A percentile compares a stretch with the other conserved stretches of the same genome.
phyloP scores from a whole-genome alignment of 345 rosid species.

The Melaleuca alternifolia region DNA sequence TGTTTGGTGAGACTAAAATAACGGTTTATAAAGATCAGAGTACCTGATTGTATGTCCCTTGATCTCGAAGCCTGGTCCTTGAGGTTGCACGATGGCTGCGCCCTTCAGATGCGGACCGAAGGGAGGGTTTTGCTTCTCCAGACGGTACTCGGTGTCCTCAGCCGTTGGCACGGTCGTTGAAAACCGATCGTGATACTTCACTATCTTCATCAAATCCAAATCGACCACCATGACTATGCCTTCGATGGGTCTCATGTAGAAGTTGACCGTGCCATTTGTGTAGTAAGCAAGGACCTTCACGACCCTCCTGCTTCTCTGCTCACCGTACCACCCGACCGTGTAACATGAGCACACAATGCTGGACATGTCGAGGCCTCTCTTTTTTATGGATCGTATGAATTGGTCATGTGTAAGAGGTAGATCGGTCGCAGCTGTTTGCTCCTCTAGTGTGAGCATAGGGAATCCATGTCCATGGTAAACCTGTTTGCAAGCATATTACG shows the following conservation, averaged over 20 bases:
- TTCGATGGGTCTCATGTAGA: constrained; percentile 5
- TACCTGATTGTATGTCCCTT: neutral
- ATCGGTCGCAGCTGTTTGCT: constrained; percentile 36
- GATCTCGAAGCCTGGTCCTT: neutral
- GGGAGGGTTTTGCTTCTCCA: constrained; percentile 10
- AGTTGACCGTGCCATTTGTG: neutral
- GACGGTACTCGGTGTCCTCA: constrained; percentile 52
- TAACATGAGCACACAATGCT: constrained; percentile 54
- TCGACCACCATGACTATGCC: constrained; percentile 1
- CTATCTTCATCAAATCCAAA: neutral
- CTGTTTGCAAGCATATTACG: neutral
- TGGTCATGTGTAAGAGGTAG: constrained; percentile 37
- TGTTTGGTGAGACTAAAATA: neutral
- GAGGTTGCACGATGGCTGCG: neutral
- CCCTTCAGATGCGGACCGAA: constrained; percentile 5
- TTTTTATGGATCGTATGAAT: constrained; percentile 31
- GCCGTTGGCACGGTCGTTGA: constrained; percentile 41
- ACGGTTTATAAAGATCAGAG: neutral
- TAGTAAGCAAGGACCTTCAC: neutral
- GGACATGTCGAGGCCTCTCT: constrained; percentile 38
- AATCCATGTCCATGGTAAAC: constrained; percentile 46
- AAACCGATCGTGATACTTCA: neutral
- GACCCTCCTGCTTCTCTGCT: neutral
- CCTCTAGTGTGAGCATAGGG: constrained; percentile 45
- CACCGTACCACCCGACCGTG: constrained; percentile 63